These are phyloP conservation scores for Dimargaris cristalligena DNA, from an alignment of 192 early-diverging fungal genomes.

Conservation along the genomic window DNA sequence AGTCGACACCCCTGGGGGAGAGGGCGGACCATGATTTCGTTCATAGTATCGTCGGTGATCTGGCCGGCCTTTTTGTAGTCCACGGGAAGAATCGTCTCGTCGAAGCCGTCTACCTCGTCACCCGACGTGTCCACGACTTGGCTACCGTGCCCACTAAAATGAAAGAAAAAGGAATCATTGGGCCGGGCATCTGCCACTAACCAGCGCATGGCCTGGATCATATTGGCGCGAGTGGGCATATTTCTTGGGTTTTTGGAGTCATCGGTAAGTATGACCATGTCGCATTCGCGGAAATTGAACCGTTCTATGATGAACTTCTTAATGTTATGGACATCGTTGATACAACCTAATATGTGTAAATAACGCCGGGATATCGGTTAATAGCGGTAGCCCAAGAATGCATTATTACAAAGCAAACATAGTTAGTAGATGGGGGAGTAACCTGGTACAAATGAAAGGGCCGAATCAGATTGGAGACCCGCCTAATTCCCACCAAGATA, in stretches of 20 bases:
- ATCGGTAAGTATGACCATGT: conserved; percentile 63
- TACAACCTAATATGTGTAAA: conserved; percentile 37
- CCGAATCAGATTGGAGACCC: neutral
- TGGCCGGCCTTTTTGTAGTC: conserved; percentile 38
- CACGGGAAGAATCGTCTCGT: conserved; percentile 64
- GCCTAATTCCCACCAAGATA: neutral
- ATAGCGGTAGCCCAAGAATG: neutral
- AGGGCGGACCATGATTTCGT: conserved; percentile 52
- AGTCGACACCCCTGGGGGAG: conserved; percentile 52
- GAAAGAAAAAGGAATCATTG: conserved; percentile 72
- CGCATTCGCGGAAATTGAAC: conserved; percentile 45
- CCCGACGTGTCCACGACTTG: conserved; percentile 36
- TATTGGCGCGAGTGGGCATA: conserved; percentile 58
- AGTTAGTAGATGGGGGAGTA: neutral
- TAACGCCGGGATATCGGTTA: neutral
- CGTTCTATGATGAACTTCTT: conserved; percentile 45
- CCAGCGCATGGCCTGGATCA: conserved; percentile 59
- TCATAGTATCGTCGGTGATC: conserved; percentile 62
- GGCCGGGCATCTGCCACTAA: conserved; percentile 51
- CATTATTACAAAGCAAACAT: neutral
- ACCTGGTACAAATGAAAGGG: neutral
- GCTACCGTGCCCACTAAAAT: conserved; percentile 66
- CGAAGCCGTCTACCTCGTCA: conserved; percentile 63
- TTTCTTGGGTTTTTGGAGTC: conserved; percentile 38
- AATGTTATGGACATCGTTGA: conserved; percentile 71